Conservation (phyloP, 2,329 filamentous ascomycete species). For the Phyllosticta paracitricarpa region DNA sequence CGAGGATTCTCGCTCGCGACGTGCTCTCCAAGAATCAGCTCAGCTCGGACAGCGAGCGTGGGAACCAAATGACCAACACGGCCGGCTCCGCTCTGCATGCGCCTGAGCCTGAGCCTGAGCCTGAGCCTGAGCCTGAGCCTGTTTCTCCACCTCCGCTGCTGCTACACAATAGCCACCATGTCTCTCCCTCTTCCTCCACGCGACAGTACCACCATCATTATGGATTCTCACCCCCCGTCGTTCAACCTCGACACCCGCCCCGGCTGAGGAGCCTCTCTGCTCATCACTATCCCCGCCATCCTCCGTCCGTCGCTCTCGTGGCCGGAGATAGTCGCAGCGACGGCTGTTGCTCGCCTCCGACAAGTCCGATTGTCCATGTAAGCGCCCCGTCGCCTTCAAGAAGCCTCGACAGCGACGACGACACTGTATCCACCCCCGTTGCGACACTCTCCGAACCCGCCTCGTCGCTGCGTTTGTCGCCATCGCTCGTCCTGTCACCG, state of each 20-base stretch:
- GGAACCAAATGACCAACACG: background rate
- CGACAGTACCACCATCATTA: background rate
- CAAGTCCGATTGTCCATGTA: conserved; percentile 4
- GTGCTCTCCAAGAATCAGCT: no score
- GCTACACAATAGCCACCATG: background rate
- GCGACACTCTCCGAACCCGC: background rate
- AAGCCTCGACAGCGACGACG: background rate
- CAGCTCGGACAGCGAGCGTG: background rate
- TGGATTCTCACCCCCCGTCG: background rate
- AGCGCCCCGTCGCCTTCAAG: conserved; percentile 1
- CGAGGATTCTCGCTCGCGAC: no score
- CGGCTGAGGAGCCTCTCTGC: conserved; percentile 6
- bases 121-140: background rate
- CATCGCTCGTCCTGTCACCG: background rate
- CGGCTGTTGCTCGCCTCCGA: conserved; percentile 5
- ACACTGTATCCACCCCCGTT: background rate
- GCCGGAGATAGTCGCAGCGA: conserved; percentile 7
- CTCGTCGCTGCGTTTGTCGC: background rate
- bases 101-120: background rate
- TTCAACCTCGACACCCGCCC: background rate
- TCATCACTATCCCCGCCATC: background rate
- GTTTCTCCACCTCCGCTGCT: background rate
- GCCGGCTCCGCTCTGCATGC: background rate
- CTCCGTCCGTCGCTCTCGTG: background rate
- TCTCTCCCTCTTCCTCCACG: background rate